Percentiles rank a stretch among this genome's conserved stretches.
Conservation (phyloP, 495 filamentous ascomycete species). For the Tirmania nivea region DNA sequence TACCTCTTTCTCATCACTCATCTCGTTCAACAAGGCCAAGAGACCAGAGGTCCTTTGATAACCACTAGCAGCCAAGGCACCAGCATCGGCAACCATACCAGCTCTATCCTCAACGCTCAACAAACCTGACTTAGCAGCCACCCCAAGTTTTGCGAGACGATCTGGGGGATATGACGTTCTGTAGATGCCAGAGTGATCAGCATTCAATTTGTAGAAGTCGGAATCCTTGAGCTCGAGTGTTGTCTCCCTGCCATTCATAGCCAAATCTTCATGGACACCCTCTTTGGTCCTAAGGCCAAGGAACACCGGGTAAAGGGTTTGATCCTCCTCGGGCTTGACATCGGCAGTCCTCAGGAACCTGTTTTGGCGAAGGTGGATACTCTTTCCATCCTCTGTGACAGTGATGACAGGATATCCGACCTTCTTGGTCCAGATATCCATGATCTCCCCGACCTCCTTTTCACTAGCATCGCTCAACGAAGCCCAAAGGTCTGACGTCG, state of each 20-base stretch:
- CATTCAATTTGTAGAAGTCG: slow-evolving; percentile 62
- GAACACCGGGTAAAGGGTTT: slow-evolving; percentile 55
- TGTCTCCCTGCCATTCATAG: slow-evolving; percentile 51
- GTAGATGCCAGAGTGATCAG: slow-evolving; percentile 54
- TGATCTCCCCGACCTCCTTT: slow-evolving; percentile 59
- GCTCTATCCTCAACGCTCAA: slow-evolving; percentile 82
- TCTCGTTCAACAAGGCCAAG: slow-evolving; percentile 62
- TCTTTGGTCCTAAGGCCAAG: slow-evolving; percentile 45
- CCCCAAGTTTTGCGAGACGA: slow-evolving; percentile 47
- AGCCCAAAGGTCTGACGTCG: slow-evolving; percentile 80
- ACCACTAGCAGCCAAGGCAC: slow-evolving; percentile 69
- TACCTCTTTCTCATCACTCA: slow-evolving; percentile 65
- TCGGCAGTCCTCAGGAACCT: slow-evolving; percentile 54
- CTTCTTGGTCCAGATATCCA: slow-evolving; percentile 62
- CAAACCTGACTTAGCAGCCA: slow-evolving; percentile 66
- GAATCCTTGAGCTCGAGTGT: slow-evolving; percentile 41
- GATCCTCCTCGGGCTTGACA: slow-evolving; percentile 63
- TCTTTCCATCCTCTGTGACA: slow-evolving; percentile 34
- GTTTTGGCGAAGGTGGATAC: slow-evolving; percentile 50
- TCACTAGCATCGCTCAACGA: slow-evolving; percentile 77
- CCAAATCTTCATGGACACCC: slow-evolving; percentile 37
- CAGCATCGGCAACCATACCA: slow-evolving; percentile 89
- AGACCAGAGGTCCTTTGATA: slow-evolving; percentile 86
- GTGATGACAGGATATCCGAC: slow-evolving; percentile 53
- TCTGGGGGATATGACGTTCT: slow-evolving; percentile 47